A percentile compares a stretch with the other conserved stretches of the same genome.
These are phyloP conservation scores for Dentipellis sp. DNA, from an alignment of 768 basidiomycete species.

Conservation along the genomic window DNA sequence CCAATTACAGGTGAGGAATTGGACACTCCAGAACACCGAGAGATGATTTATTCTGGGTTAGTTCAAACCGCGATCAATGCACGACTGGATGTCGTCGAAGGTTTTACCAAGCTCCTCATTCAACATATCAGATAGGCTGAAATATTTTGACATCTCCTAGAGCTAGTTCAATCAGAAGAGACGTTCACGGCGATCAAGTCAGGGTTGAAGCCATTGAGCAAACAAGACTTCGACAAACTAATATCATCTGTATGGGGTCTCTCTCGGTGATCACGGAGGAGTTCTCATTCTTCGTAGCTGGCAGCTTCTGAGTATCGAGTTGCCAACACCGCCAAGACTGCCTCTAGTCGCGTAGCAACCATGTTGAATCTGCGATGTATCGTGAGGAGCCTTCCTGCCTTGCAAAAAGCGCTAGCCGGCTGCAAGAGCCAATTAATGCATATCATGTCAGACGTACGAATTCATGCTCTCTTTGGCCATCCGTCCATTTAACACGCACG, in stretches of 20 bases:
- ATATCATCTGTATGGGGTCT: conserved; percentile 47
- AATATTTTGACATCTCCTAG: conserved; percentile 27
- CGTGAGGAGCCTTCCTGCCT: conserved; percentile 54
- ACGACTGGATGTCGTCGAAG: conserved; percentile 82
- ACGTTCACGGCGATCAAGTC: conserved; percentile 57
- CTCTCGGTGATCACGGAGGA: background rate
- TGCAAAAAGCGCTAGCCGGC: conserved; percentile 54
- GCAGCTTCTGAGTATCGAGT: conserved; percentile 51
- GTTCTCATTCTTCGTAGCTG: conserved; percentile 35
- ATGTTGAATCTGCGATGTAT: conserved; percentile 73
- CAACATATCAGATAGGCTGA: background rate
- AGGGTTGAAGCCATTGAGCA: conserved; percentile 62
- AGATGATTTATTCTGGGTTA: conserved; percentile 14
- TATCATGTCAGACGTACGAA: conserved; percentile 48
- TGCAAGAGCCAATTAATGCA: conserved; percentile 50
- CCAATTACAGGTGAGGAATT: conserved; percentile 55
- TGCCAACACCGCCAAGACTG: conserved; percentile 47
- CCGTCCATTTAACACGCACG: background rate
- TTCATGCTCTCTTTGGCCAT: conserved; percentile 4
- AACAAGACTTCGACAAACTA: conserved; percentile 84
- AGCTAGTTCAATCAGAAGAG: conserved; percentile 71
- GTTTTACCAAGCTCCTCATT: conserved; percentile 22
- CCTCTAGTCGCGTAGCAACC: conserved; percentile 61
- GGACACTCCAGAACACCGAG: background rate
- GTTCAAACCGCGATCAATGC: conserved; percentile 63